Evolutionary conservation across 768 basidiomycete species (phyloP), one percentile per base, ranked within the genome.

Genomic region (Lyophyllum semitale): DNA sequence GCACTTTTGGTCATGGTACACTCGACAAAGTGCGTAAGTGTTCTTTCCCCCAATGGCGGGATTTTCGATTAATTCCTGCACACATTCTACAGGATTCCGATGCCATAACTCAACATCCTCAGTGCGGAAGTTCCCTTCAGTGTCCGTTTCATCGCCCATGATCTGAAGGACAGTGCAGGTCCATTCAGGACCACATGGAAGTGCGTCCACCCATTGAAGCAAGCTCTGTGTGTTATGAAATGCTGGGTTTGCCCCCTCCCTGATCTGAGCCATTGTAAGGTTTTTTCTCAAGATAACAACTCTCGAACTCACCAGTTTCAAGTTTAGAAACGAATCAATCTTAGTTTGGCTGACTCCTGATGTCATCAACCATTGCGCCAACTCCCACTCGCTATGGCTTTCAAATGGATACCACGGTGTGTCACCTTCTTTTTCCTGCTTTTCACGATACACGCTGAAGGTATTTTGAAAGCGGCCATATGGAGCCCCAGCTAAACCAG

Each of bases 61-160:
- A 46, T 75, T 72, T 17, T 61, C 59, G 32, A 71, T 65, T 0
- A 76, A 60, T 11, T 66, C 60, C n/a, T 62, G 48, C 18, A 73
- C 63, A 23, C 65, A 68, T 32, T 70, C 63, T 18, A 75, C 38
- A 13, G 70, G 68, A 54, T 75, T 58, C 1, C 69, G 57, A 42
- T 58, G 12, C 54, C 66, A 73, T 4, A 73, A 46, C 30, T 72
- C 65, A 0, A 70, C 23, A 8, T 63, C 47, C 54, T 69, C 60
- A 0, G 44, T 44, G 9, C n/a, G 30, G 8, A 35, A 17, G n/a
- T 55, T 43, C 11, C 54, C 57, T 15, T 58, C 25, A 0, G 20
- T 29, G 23, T 51, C 59, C 8, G 47, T 23, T 12, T 45, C 1
- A 25, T 64, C 56, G 2, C 63, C 61, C 1, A 17, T 52, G 0